Base-by-base conservation (phyloP, 2,329 filamentous ascomycete species). In the Ophiocordyceps camponoti-rufipedis region DNA sequence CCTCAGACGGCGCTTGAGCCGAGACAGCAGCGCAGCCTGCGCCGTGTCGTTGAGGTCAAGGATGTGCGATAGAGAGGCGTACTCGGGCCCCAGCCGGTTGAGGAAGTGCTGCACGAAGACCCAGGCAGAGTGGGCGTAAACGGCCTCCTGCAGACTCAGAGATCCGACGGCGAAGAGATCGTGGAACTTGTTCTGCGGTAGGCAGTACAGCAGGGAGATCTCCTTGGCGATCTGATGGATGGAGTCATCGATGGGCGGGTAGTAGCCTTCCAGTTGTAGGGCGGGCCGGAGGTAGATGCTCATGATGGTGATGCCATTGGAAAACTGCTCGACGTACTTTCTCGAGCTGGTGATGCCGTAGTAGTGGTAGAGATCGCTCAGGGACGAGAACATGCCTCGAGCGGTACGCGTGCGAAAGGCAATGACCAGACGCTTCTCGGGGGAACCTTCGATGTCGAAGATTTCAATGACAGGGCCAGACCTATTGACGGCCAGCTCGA, bases 221-320 rank as follows among this genome's bases (percentile, higher is more conserved):
- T 98, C 91, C 73, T 96, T 96, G 69, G 91, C 94, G 68, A 98
- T 95, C 66, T 98, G 91, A 65, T 95, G 85, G 53, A 98, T 94
- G 3, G 89, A 91, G 54, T 89, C 82, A 56, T 95, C 86, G 53
- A 96, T 86, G 0, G 87, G 82, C 38, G 89, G 88, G 59, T 68
- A 67, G 47, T 73, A 70, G 40, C 72, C 64, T 35, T 75, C 66
- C 23, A 72, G 62, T 51, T 73, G 74, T 43, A 70, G 60, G 16
- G 82, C 73, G 19, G 85, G 87, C 52, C 82, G 81, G 48, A 98
- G 74, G 64, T 98, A 98, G 50, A 95, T 77, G 54, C 87, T 95
- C 74, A 96, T 94, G 63, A 96, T 83, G 13, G 86, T 94, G 61
- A 95, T 93, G 50, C 91, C 91, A 63, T 98, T 98, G 58, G 88